Base-by-base conservation (phyloP, 345 rosid species). In the Salix caprea region DNA sequence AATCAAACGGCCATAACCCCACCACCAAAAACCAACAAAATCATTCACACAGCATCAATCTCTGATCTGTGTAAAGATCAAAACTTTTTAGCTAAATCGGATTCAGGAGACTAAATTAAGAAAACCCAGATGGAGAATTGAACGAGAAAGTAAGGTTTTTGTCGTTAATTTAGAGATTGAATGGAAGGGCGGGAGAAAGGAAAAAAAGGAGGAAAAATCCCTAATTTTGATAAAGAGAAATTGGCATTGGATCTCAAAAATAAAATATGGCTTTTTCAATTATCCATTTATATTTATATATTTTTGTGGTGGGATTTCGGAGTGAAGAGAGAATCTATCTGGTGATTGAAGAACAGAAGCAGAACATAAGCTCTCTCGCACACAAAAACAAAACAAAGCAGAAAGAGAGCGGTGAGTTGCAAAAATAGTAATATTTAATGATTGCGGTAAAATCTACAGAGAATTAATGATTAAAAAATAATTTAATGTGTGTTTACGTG, bases 231-330 rank as follows among this genome's bases (percentile, higher is more conserved):
- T 69, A 79, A 50, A 68, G 81, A 77, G 81, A 82, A 78, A 62
- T 76, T 77, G 86, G 77, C 85, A 84, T 82, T 77, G 88, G 88
- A 88, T 87, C 91, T 83, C 77, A 76, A 60, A 77, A 67, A 58
- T 52, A 54, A 58, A 58, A 23, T 2, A 1, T 58, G 26, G 28
- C 4, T 58, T 58, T n/a, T 23, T 58, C 65, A 24, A 24, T 69
- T 10, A 0, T n/a, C 36, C 2, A 28, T 4, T 15, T n/a, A 12
- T 4, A 19, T 54, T 44, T 26, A 32, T 54, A 10, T 62, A 36
- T 61, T 19, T 79, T 77, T 62, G 72, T 74, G 78, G 64, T 58
- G 23, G 23, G 10, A 58, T 79, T 79, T 82, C 81, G 6, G 60
- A 61, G 74, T 71, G 85, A 78, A 84, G 85, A 84, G 91, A 87